A percentile compares a stretch with the other conserved stretches of the same genome.
Evolutionary conservation across 768 basidiomycete species (phyloP).

Genomic region (Leucogyrophana mollusca): DNA sequence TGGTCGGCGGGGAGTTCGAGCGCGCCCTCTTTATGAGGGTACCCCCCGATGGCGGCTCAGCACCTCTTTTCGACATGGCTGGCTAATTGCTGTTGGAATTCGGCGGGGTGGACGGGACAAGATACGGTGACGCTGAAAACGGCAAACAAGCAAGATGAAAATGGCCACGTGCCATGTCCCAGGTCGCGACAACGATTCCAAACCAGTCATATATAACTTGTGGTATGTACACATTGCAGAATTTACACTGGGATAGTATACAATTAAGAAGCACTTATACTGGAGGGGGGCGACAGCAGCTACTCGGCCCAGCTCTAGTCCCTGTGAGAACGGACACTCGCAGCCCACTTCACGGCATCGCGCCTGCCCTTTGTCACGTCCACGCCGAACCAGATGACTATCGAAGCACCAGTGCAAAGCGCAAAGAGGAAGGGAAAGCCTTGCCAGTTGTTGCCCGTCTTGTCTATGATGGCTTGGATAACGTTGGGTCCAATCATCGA

Average conservation of each 20-base stretch:
- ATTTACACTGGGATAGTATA: too few species aligned
- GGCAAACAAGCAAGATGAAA: too few species aligned
- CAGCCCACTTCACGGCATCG: constrained; percentile 62
- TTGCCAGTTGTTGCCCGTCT: constrained; percentile 71
- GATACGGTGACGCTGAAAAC: too few species aligned
- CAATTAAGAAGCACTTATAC: constrained; percentile 3
- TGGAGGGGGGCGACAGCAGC: too few species aligned
- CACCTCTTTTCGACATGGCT: constrained; percentile 69
- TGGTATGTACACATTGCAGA: too few species aligned
- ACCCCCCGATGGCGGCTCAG: constrained; percentile 47
- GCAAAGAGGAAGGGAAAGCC: constrained; percentile 86
- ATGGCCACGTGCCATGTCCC: too few species aligned
- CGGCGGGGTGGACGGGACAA: too few species aligned
- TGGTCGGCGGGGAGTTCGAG: constrained; percentile 50
- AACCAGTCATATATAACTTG: neutral
- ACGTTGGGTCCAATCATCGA: constrained; percentile 87
- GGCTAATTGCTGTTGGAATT: constrained; percentile 12
- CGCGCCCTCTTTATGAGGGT: constrained; percentile 63
- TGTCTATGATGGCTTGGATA: constrained; percentile 79
- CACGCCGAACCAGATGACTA: constrained; percentile 77
- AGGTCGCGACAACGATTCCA: too few species aligned
- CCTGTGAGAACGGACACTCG: constrained; percentile 12
- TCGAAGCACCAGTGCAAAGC: constrained; percentile 59
- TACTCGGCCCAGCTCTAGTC: too few species aligned
- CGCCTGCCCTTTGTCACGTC: constrained; percentile 61